Evolutionary conservation across 2,329 filamentous ascomycete genomes (phyloP), one percentile per base, ranked within the genome.

Genomic region (Monosporascus cannonballus): DNA sequence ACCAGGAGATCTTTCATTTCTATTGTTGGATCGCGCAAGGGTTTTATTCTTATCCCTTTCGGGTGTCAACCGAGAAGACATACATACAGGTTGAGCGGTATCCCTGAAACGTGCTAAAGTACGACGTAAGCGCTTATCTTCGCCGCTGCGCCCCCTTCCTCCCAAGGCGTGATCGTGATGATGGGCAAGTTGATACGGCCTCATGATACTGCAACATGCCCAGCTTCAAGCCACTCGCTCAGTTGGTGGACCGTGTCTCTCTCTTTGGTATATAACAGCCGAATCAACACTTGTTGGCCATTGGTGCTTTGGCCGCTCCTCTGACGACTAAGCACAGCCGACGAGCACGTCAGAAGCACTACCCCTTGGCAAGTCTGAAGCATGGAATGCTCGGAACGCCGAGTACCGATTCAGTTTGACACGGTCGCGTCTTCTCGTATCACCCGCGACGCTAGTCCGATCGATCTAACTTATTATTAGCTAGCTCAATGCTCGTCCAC

Each of bases 371-470:
- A 30, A 17, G 17, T 48, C 51, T 52, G 51, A 49, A 27, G 47
- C 51, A 49, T 45, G 38, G 46, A 49, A 27, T 47, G 30, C 42
- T 50, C 52, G 47, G 49, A 51, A 52, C 49, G 37, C 49, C 53
- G 15, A 17, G 25, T 11, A 15, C 30, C 38, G 46, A 41, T 54
- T 34, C 50, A 42, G 47, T 47, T 36, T 46, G 48, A 42, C 46
- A 49, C 49, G 52, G 38, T 24, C 48, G 52, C 52, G 52, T 51
- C 22, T 54, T 38, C 17, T 48, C n/a, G 18, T 48, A 27, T 48
- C 30, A 8, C 47, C 25, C 42, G 22, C 25, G 22, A n/a, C 42
- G 20, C 14, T 44, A 44, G 22, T 44, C 41, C 14, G 14, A 20
- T 24, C 20, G 20, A 44, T 44, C 20, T 20, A 18, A 41, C 38